Percentiles rank a stretch among this genome's conserved stretches.
phyloP scores from a whole-genome alignment of 371 early-diverging fungal species.

The Lichtheimia corymbifera region DNA sequence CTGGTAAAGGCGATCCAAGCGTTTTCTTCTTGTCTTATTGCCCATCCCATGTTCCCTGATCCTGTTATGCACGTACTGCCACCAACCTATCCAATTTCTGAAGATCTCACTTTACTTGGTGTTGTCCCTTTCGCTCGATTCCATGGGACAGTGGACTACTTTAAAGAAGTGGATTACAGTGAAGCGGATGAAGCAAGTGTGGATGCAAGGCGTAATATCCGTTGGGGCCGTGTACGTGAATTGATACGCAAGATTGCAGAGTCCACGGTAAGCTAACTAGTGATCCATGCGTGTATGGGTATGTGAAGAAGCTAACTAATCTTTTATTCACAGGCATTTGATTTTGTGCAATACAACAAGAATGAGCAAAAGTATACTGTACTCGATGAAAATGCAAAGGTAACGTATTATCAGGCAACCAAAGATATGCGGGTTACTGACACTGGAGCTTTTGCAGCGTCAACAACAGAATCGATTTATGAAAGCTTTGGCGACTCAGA shows the following conservation, averaged over 20 bases:
- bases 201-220: conserved; percentile 40
- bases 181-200: conserved; percentile 16
- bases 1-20: conserved; percentile 37
- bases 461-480: conserved; percentile 58
- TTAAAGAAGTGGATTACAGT: conserved; percentile 35
- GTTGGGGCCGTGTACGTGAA: conserved; percentile 47
- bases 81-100: conserved; percentile 41
- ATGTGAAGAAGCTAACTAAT: not conserved
- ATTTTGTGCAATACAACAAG: conserved; percentile 53
- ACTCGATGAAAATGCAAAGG: conserved; percentile 60
- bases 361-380: conserved; percentile 53
- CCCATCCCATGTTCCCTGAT: conserved; percentile 41
- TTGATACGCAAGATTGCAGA: conserved; percentile 41
- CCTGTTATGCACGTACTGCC: conserved; percentile 40
- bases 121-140: conserved; percentile 29
- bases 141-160: conserved; percentile 44
- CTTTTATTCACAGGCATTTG: conserved; percentile 34
- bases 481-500: conserved; percentile 66
- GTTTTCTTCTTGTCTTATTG: conserved; percentile 30
- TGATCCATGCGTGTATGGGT: not conserved
- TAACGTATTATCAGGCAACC: conserved; percentile 12
- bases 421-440: not conserved
- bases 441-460: conserved; percentile 25
- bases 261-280: conserved; percentile 31
- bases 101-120: conserved; percentile 39